A percentile compares a stretch with the other conserved stretches of the same genome.
Evolutionary conservation across 495 filamentous ascomycete genomes (phyloP).

Genomic region (Penicillium cinerascens): DNA sequence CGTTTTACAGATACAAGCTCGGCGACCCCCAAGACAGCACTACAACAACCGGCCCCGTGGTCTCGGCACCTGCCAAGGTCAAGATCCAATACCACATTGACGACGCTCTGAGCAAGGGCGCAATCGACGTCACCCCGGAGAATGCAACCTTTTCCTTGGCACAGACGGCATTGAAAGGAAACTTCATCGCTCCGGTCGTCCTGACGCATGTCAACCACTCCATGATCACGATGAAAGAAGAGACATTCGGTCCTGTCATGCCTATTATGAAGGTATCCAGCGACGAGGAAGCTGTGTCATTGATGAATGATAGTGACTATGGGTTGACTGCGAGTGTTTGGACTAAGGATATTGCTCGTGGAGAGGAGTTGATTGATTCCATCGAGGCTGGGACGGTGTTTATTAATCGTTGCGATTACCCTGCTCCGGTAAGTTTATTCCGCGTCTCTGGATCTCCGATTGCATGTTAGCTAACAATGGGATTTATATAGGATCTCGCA

Average conservation of each 20-base stretch:
- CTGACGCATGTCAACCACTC: conserved; percentile 75
- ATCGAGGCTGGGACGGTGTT: conserved; percentile 96
- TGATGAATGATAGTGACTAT: conserved; percentile 96
- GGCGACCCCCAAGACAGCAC: conserved; percentile 76
- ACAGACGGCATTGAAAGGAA: conserved; percentile 65
- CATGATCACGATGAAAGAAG: conserved; percentile 91
- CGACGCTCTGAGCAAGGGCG: conserved; percentile 82
- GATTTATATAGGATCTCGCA: conserved; percentile 89
- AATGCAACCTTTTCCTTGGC: conserved; percentile 63
- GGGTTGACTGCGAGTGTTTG: conserved; percentile 96
- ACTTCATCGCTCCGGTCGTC: conserved; percentile 82
- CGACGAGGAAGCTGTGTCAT: conserved; percentile 74
- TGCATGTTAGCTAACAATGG: no score
- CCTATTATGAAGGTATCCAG: conserved; percentile 86
- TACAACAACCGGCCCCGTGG: conserved; percentile 85
- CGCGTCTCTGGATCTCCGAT: no score
- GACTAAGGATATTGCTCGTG: conserved; percentile 82
- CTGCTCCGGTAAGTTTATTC: conserved; percentile 78
- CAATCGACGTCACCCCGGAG: conserved; percentile 74
- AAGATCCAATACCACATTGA: conserved; percentile 77
- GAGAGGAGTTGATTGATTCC: conserved; percentile 71
- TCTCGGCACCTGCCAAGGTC: conserved; percentile 66
- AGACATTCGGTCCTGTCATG: conserved; percentile 94
- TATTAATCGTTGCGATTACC: conserved; percentile 92
- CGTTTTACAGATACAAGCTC: conserved; percentile 66